Evolutionary conservation across 495 filamentous ascomycete species (phyloP).

Genomic region (Hypoxylon lenormandii): DNA sequence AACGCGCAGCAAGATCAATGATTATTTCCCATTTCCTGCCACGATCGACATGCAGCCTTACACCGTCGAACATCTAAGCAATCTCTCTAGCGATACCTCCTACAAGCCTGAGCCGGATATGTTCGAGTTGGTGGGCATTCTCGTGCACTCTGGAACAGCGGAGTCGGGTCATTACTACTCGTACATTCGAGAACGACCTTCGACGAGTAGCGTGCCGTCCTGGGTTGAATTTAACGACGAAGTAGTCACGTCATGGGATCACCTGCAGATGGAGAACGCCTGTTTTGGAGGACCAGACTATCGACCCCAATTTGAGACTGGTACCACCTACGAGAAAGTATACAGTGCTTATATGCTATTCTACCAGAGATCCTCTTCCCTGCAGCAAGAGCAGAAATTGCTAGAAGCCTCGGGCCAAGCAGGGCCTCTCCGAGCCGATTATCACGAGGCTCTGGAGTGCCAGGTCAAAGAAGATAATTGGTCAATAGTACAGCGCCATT

Average conservation of each 20-base stretch:
- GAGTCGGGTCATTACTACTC: constrained; percentile 98
- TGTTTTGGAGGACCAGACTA: constrained; percentile 84
- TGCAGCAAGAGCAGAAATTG: constrained; percentile 63
- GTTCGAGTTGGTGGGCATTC: constrained; percentile 90
- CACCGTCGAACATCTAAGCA: constrained; percentile 84
- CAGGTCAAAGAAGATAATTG: constrained; percentile 79
- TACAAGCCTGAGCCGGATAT: constrained; percentile 69
- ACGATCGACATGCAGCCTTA: constrained; percentile 91
- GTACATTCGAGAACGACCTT: constrained; percentile 84
- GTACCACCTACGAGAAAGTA: constrained; percentile 68
- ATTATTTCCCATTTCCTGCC: constrained; percentile 86
- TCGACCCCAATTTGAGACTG: constrained; percentile 60
- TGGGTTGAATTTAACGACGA: constrained; percentile 98
- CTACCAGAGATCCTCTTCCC: constrained; percentile 82
- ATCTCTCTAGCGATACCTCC: constrained; percentile 71
- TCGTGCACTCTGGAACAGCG: constrained; percentile 92
- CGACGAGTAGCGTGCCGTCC: constrained; percentile 58
- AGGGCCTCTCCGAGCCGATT: constrained; percentile 66
- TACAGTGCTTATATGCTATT: constrained; percentile 98
- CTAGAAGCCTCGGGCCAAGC: constrained; percentile 48
- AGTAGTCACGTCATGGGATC: constrained; percentile 79
- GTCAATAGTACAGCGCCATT: constrained; percentile 77
- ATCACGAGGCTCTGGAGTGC: constrained; percentile 68
- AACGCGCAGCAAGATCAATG: constrained; percentile 92
- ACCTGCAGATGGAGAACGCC: constrained; percentile 72